Evolutionary conservation across 2,329 filamentous ascomycete species (phyloP), one percentile per base, ranked within the genome.

Genomic region (Neofusicoccum sp.): DNA sequence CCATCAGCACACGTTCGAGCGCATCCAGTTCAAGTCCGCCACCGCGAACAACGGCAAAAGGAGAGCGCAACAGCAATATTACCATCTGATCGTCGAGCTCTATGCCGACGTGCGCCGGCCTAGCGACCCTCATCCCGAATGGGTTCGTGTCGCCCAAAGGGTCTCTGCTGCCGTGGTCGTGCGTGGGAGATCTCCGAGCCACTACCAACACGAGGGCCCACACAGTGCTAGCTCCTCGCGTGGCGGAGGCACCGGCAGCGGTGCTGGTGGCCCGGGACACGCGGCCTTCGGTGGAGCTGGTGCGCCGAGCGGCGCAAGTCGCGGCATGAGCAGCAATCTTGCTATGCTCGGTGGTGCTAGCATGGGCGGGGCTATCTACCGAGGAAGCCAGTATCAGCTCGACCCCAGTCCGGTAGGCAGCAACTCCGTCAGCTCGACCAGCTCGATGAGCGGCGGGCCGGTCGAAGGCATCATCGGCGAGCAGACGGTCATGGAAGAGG

Each of bases 41-140:
- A 96, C 92, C 0, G 91, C 91, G 26, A 97, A 96, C 77, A 97
- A 97, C 66, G 92, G 92, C 48, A 96, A 96, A 74, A 84, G 93
- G 66, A 83, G 93, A 61, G 92, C 92, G 1, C 91, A 92, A 16
- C 92, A 97, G 71, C 93, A 96, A 68, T 96, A 92, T 73, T 96
- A 96, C 70, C 90, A 95, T 68, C 81, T 97, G n/a, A 85, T 96
- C 47, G 88, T 96, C 3, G 91, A 96, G 71, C 68, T 76, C 20
- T 75, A 71, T 69, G 74, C 71, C 6, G 75, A 76, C 43, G 62
- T 76, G 5, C 73, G 73, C 57, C 70, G 63, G 33, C 59, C 67
- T 6, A 63, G 66, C 48, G 73, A 75, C 11, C 26, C 60, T 1
- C 64, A 67, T 11, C 67, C 72, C 16, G 65, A 67, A 30, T 76